Evolutionary conservation across 495 filamentous ascomycete species (phyloP), one percentile per base, ranked within the genome.

Genomic region (Daldinia grandis): DNA sequence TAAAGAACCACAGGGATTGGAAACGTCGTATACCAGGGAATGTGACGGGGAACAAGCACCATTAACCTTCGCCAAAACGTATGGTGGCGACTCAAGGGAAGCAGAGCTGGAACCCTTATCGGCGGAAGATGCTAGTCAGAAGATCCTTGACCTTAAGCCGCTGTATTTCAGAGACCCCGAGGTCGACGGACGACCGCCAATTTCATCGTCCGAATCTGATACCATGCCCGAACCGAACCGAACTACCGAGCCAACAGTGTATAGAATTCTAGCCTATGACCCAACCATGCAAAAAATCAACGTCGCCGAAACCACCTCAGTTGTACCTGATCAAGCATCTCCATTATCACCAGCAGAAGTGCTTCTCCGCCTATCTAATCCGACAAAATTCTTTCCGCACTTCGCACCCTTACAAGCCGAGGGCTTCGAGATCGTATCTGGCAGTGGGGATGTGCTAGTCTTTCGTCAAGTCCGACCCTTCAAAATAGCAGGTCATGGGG

Each of bases 231-330:
- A 69, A 31, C 28, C 57, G 19, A 63, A 60, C 14, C 51, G 58
- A 51, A 17, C 65, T 15, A 10, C 68, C n/a, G 65, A 80, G 24
- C 81, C 84, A 19, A 82, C 82, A 1, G 51, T 85, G 4, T 94
- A 93, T 80, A 92, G 89, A 62, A 85, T 95, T 37, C 81, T 95
- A 10, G 91, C 88, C 14, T 93, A 91, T 73, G 90, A 95, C 71
- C 81, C 88, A 14, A 82, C 82, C n/a, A 89, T 83, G 60, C 83
- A 89, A 27, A 77, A 82, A 53, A 78, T 94, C 30, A 84, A 83
- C 14, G 82, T 82, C 15, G 87, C 89, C 7, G 87, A 91, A 69
- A 90, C 89, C 6, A 87, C 86, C 7, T 89, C 89, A 0, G 82
- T 84, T 58, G 83, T 87, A 15, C 72, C 79, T 6, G 84, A 85